Base-by-base conservation (phyloP, 2,329 filamentous ascomycete species). In the Fusarium sp. region DNA sequence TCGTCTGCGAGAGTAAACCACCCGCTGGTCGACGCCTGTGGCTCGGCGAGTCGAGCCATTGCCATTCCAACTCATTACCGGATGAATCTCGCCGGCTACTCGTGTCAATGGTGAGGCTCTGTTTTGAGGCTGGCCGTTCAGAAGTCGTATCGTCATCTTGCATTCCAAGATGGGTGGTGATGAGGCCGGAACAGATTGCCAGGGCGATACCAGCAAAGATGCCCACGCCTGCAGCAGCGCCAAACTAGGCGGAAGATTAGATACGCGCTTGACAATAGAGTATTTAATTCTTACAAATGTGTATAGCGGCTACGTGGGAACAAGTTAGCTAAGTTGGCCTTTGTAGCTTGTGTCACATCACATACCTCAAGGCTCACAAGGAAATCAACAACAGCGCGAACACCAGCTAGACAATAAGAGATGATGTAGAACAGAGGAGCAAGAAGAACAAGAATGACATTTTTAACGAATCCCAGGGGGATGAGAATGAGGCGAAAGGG, bases 211-310 rank as follows among this genome's bases (percentile, higher is more conserved):
- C 92, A 27, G 89, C 81, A 10, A 87, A 55, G 57, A 89, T 79
- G n/a, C 92, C 92, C 57, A 93, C 83, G 16, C 91, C 78, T 31
- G 87, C 84, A 7, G 91, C 92, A 23, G 89, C 85, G 53, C 88
- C 89, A 50, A 93, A 82, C 82, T 84, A 60, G 4, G 27, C 44
- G 14, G 57, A 5, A 34, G n/a, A 16, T 64, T 55, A 66, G 25
- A 31, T 51, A 46, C 2, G 10, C 8, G 11, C 3, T 2, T 13
- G 6, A 7, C 16, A 4, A 27, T 2, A 2, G 11, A 4, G 23
- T 16, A 10, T 29, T 10, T 61, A 13, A 8, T 23, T n/a, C 81
- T 65, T 74, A 83, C 82, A 72, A 81, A 83, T 3, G 77, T 81
- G 56, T 83, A 83, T 4, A 83, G 58, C 4, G 81, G 80, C 81